Evolutionary conservation across 2,329 filamentous ascomycete species (phyloP).

Genomic region (Fusarium torulosum): DNA sequence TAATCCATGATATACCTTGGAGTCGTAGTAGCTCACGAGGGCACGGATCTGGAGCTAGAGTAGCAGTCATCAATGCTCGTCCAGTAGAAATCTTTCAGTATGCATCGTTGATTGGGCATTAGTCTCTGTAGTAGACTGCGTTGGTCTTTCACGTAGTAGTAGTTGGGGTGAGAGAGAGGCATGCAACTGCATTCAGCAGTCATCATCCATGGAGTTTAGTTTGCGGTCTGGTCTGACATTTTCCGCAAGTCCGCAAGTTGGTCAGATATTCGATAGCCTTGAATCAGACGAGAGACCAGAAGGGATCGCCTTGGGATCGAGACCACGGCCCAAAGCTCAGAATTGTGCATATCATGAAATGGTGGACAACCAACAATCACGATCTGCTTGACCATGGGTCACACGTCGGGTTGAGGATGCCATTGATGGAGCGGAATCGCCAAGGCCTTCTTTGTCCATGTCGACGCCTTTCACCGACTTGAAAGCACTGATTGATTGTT

Average conservation of each 20-base stretch:
- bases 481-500: not conserved
- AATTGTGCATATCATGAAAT: not conserved
- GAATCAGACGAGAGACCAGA: not conserved
- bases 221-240: conserved; percentile 34
- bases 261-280: not conserved
- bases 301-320: not conserved
- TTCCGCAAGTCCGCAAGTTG: conserved; percentile 18
- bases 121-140: conserved; percentile 28
- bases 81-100: conserved; percentile 11
- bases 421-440: too few relatives aligned
- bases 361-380: not conserved
- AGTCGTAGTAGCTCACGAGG: conserved; percentile 46
- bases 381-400: not conserved
- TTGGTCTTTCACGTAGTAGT: conserved; percentile 20
- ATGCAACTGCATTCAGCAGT: conserved; percentile 29
- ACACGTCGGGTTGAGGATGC: not conserved
- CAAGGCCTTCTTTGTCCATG: not conserved
- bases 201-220: conserved; percentile 12
- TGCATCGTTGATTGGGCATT: conserved; percentile 31
- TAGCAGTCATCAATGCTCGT: conserved; percentile 25
- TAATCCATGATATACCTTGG: conserved; percentile 38
- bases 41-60: conserved; percentile 39
- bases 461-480: not conserved
- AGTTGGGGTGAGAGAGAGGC: conserved; percentile 20
- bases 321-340: not conserved